Evolutionary conservation across 2,329 filamentous ascomycete genomes (phyloP).

Genomic region (Claviceps maximensis): DNA sequence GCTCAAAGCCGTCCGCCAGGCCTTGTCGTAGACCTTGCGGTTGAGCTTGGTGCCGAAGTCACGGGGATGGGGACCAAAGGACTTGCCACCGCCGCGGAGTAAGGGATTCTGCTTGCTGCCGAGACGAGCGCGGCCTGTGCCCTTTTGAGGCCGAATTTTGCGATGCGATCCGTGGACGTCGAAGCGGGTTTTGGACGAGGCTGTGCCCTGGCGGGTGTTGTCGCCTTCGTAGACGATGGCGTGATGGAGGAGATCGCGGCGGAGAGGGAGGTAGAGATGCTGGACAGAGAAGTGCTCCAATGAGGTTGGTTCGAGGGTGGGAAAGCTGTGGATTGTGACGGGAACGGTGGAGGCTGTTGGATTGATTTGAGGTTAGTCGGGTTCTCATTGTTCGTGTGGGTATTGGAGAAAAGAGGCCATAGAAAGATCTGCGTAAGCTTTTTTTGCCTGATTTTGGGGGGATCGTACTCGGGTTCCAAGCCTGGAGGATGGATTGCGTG

Average conservation of each 20-base stretch:
- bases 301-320: constrained; percentile 67
- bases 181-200: constrained; percentile 64
- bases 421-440: no score
- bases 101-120: constrained; percentile 75
- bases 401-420: not conserved
- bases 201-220: constrained; percentile 73
- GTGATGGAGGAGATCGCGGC: constrained; percentile 82
- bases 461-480: constrained; percentile 32
- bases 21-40: constrained; percentile 85
- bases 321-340: constrained; percentile 82
- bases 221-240: constrained; percentile 91
- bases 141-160: constrained; percentile 82
- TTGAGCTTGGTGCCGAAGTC: constrained; percentile 79
- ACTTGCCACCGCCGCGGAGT: constrained; percentile 71
- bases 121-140: constrained; percentile 63
- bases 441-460: not conserved
- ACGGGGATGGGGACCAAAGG: constrained; percentile 79
- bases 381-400: not conserved
- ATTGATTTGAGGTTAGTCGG: not conserved
- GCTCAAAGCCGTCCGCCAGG: constrained; percentile 86
- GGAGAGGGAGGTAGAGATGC: constrained; percentile 76
- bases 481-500: constrained; percentile 23
- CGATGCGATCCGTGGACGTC: constrained; percentile 73
- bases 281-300: constrained; percentile 68
- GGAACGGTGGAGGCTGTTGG: constrained; percentile 50